Evolutionary conservation across 192 early-diverging fungal genomes (phyloP), one percentile per base, ranked within the genome.

Genomic region (Coemansia sp.): DNA sequence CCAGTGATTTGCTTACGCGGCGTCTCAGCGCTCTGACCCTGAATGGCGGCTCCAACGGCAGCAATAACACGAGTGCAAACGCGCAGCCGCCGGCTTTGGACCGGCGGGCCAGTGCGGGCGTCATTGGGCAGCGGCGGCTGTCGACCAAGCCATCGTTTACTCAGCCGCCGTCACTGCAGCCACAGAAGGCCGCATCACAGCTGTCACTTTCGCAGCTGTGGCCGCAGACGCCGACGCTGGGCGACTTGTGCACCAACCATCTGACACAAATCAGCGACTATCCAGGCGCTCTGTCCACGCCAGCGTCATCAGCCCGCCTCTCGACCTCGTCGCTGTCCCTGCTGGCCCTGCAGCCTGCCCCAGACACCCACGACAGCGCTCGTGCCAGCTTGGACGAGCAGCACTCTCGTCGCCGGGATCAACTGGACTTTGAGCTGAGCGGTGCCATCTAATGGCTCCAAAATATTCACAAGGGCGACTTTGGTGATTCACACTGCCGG

Each of bases 91-190:
- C 68, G 6, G 37, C 57, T 22, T 69, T 81, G 15, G 73, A 81
- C 32, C 57, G 78, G 24, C 65, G 78, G 1, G 72, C 78, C 9
- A 81, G 78, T 25, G 78, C 66, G 11, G 78, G 78, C 22, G 78
- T 81, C 45, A 81, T 81, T 60, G 78, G 78, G 10, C 72, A 81
- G 73, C 78, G 72, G 52, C 65, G 73, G 15, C 78, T 81, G 35
- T 81, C 78, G 9, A 64, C 52, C 35, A 80, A 80, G 53, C 59
- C 72, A 1, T 80, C 77, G 15, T 75, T 81, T 43, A 57, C 56
- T 5, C 72, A 72, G 38, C 70, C 63, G 54, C 64, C 57, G 19
- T 6, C 19, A 22, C 14, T n/a, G 11, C 55, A 54, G 47, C 61
- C 71, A 38, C 76, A 70, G 22, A 79, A 70, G 45, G 64, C 72